Conservation (phyloP, 768 basidiomycete genomes). For the Termitomyces sp. region DNA sequence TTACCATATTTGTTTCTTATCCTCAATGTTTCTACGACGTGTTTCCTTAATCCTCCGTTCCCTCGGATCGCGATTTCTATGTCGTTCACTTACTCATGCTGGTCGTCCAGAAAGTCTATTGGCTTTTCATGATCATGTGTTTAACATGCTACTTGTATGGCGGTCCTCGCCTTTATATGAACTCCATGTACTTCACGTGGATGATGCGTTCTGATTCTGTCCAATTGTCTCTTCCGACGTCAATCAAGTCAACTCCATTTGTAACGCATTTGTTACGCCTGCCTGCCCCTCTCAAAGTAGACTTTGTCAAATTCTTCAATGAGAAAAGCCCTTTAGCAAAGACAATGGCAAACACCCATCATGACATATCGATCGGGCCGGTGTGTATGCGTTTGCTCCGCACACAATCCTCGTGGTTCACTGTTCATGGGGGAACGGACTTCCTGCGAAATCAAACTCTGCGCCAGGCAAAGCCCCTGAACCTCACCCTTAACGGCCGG, state of each 20-base stretch:
- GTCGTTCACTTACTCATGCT: conserved; percentile 8
- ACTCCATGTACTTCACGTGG: neutral
- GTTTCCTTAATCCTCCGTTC: conserved; percentile 4
- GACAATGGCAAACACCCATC: neutral
- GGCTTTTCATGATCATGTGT: conserved; percentile 1
- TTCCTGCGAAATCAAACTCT: neutral
- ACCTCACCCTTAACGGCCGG: conserved; percentile 19
- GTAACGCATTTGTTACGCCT: neutral
- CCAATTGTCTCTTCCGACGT: neutral
- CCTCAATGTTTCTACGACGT: conserved; percentile 1
- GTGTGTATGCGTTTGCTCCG: neutral
- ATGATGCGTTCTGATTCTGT: neutral
- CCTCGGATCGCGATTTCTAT: conserved; percentile 3
- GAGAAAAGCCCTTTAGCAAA: neutral
- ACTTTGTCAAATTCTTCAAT: neutral
- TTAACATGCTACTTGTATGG: neutral
- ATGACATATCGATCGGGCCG: conserved; percentile 1
- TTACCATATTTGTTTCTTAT: conserved; percentile 7
- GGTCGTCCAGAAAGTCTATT: conserved; percentile 6
- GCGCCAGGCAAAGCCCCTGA: conserved; percentile 3
- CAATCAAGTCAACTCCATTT: neutral
- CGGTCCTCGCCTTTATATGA: neutral
- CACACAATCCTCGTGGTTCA: conserved; percentile 14
- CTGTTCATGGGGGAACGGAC: neutral
- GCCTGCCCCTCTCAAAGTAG: neutral